Evolutionary conservation across 169 alveolate species (phyloP), one percentile per base, ranked within the genome.

Genomic region (Eimeria maxima): DNA sequence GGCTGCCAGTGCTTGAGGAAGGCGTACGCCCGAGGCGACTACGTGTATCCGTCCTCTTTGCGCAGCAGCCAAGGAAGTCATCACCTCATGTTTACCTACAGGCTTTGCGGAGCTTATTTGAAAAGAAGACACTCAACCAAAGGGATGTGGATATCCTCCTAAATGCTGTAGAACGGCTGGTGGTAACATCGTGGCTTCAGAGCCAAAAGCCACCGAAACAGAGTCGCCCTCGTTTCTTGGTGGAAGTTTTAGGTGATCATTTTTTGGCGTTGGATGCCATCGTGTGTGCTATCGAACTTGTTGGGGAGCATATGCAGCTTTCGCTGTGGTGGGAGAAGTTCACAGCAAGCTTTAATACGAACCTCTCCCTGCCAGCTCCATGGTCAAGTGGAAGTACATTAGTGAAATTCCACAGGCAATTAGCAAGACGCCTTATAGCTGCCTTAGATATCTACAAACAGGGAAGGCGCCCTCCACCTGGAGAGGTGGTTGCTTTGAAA

Each of bases 301-400:
- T 78, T 1, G 88, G 88, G 44, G 67, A 78, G 7, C 44, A 44
- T 24, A 78, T 78, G 65, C 67, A 78, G 10, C 45, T 44, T 0
- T 13, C 44, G 2, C 20, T 22, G 18, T 78, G 88, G 88, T 78
- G 88, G 88, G 88, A 7, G 53, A 71, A 71, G 44, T 78, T 78
- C 88, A 10, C 88, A 78, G 45, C 11, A 60, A 65, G 74, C 74
- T 65, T 65, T 16, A 24, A 65, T 7, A 65, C 74, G 74, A 14
- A 22, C 14, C 0, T 24, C 74, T 14, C 42, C 6, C 42, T 65
- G 33, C 74, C 33, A 24, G 16, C 33, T 24, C 42, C 33, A 18
- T 5, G n/a, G 69, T 1, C 27, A 20, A 24, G 6, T n/a, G 11
- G 11, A n/a, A n/a, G 6, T 6, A 5, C 8, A 13, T 0, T 65